Evolutionary conservation across 192 early-diverging fungal species (phyloP), one percentile per base, ranked within the genome.

Genomic region (Linnemannia elongata): DNA sequence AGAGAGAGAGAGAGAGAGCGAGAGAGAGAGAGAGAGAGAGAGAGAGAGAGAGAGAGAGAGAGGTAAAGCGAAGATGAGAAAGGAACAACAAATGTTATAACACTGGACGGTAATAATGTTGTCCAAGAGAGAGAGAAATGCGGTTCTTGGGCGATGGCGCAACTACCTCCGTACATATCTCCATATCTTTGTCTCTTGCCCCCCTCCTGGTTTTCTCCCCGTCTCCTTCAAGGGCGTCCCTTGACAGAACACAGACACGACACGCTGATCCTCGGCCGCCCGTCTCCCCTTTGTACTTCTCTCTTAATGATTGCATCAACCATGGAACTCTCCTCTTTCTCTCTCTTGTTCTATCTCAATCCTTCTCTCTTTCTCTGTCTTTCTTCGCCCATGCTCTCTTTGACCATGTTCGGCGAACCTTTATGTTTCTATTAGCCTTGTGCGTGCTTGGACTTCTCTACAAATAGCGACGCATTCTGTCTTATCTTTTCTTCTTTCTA

Each of bases 81-180:
- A 9, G 10, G 1, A 45, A 45, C 9, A 52, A 52, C 20, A 52
- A 1, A 52, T 22, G 49, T 18, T 22, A 52, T 52, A 22, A 52
- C n/a, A n/a, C n/a, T 52, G 49, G 3, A 66, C 17, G 9, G 60
- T 15, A 33, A 30, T 13, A 66, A 35, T 35, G 60, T 12, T 66
- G 22, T 1, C 57, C 30, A 66, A 66, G 27, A 66, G 30, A 66
- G 8, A 66, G 27, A 33, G 33, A 24, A 66, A 15, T 15, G 60
- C 60, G 35, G 1, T 35, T 27, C 10, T 15, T 66, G 30, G 27
- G 27, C 60, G 24, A 66, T 66, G 60, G 30, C 30, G 12, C 30
- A 66, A 66, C 30, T 66, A 66, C 27, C 60, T 66, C 60, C 60
- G 60, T 66, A 66, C 57, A 66, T 60, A 24, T 66, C 7, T 66